Base-by-base conservation (phyloP, 768 basidiomycete species). In the Calocera viscosa region DNA sequence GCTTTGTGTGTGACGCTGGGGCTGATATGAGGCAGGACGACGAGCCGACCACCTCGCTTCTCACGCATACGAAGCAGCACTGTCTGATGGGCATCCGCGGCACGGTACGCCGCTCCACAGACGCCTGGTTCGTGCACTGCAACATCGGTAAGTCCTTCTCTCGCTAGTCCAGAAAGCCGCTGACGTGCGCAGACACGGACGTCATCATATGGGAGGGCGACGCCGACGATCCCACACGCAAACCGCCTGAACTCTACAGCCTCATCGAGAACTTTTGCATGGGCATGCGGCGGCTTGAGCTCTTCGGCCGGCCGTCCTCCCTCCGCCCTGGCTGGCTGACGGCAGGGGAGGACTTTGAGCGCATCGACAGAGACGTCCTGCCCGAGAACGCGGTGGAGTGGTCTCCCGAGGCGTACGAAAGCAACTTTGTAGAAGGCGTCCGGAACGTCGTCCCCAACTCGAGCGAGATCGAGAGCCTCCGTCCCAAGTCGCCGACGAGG, bases 241-340 rank as follows among this genome's bases (percentile, higher is more conserved):
- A 92, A 77, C 96, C 96, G 0, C 93, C 94, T 19, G 95, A 98
- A 75, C 90, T 94, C 81, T 94, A 97, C 78, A 87, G 88, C 2
- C 83, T 99, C 43, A 89, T 98, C 73, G 96, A 99, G 77, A 97
- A 95, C 75, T 98, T 99, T 75, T 98, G 94, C 74, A 86, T 96
- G 64, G 96, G 94, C 2, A 83, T 89, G 0, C 87, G 95, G 17
- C 85, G 96, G 1, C 84, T 99, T 16, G 93, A 98, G 74, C 77
- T 99, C 14, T 97, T 94, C 70, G 92, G 90, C 0, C 83, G 84
- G 1, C 79, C 80, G 0, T 81, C 83, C 0, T 28, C 86, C 0
- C 78, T 91, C 5, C 84, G 94, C 0, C 83, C 86, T 12, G 95
- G 95, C 5, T 99, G 96, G 96, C 87, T 96, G 12, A 90, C 91